Evolutionary conservation across 306 rosid species (phyloP), one percentile per base, ranked within the genome.

Genomic region (Pterocarpus macrocarpus): DNA sequence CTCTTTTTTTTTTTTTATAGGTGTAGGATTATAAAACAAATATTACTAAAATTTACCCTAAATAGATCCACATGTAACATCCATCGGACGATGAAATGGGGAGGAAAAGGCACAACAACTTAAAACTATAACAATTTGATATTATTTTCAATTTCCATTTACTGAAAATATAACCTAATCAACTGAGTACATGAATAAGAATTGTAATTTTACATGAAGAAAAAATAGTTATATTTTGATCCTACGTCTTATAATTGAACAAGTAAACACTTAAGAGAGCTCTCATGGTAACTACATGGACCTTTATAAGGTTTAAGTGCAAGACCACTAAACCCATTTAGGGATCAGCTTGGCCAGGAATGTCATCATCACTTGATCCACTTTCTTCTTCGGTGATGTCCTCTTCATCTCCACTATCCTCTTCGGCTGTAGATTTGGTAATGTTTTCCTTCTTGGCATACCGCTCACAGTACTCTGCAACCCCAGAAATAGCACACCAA

Each of bases 321-420:
- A 47, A 30, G 69, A 73, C 30, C 76, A 87, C 73, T 59, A 68
- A 33, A 76, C 44, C 68, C 73, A 16, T 64, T 76, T 78, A 71
- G 89, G 95, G 97, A 82, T 96, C 99, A 9, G 94, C 97, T 50
- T 90, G 97, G 62, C 97, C 94, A 3, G 97, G 94, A 84, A 96
- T 89, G 5, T 96, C 98, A 63, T 92, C 97, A 43, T 93, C 99
- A 68, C 97, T 92, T 17, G 90, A 92, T 81, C 69, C 90, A 14
- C 94, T 85, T 77, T 85, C 95, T 59, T 88, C 96, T 22, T 92
- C 91, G 67, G 92, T 92, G 61, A 90, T 92, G 79, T 90, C 93
- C 44, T 86, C 97, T 33, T 92, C 98, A 14, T 90, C 91, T 49
- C 62, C 94, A 61, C 93, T 90, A 12, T 91, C 98, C 57, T 89